phyloP scores from a whole-genome alignment of 345 rosid species.

The Populus nigra region DNA sequence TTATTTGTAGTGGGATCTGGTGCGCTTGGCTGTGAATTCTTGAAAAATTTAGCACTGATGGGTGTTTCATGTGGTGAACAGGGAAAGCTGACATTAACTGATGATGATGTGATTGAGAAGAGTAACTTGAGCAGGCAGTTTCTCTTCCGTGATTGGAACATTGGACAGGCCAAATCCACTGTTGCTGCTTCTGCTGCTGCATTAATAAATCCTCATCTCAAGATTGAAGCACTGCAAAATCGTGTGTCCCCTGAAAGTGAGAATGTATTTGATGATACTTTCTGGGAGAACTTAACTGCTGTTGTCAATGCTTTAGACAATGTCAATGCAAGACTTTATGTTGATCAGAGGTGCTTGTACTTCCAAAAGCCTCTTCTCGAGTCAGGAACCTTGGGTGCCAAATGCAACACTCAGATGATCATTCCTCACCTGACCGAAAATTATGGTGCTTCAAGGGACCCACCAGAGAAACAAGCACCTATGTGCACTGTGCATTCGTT shows the following conservation, averaged over 20 bases:
- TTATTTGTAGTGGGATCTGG: conserved; percentile 92
- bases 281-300: conserved; percentile 85
- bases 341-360: conserved; percentile 94
- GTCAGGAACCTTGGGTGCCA: conserved; percentile 98
- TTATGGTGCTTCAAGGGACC: conserved; percentile 98
- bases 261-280: conserved; percentile 79
- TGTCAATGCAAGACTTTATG: conserved; percentile 92
- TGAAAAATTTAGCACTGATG: conserved; percentile 92
- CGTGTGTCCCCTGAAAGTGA: conserved; percentile 96
- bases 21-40: conserved; percentile 96
- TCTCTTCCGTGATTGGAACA: conserved; percentile 98
- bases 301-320: conserved; percentile 94
- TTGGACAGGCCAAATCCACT: conserved; percentile 97
- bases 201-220: conserved; percentile 65
- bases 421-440: conserved; percentile 97
- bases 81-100: conserved; percentile 91
- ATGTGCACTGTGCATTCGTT: conserved; percentile 99
- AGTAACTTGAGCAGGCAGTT: conserved; percentile 99
- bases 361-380: conserved; percentile 99
- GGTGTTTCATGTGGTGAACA: conserved; percentile 82
- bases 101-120: conserved; percentile 98
- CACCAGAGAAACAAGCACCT: conserved; percentile 99
- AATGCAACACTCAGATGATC: conserved; percentile 98
- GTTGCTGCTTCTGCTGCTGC: conserved; percentile 96
- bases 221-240: conserved; percentile 86